Evolutionary conservation across 345 rosid genomes (phyloP).

Genomic region (Heritiera fomes): DNA sequence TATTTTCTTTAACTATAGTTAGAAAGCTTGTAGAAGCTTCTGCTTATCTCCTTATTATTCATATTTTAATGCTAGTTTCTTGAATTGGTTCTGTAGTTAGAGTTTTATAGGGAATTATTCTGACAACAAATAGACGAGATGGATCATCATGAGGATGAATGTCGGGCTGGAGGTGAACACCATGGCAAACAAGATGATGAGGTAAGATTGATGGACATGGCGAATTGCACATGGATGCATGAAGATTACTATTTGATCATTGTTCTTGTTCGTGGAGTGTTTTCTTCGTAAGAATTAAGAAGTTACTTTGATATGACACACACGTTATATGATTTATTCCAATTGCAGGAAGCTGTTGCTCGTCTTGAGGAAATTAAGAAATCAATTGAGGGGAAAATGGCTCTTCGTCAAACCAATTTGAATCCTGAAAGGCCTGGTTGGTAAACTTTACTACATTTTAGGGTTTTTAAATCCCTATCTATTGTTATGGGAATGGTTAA

Average conservation of each 20-base stretch:
- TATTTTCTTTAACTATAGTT: background rate
- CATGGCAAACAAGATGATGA: conserved; percentile 70
- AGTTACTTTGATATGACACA: background rate
- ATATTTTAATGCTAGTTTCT: background rate
- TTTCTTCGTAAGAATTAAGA: conserved; percentile 1
- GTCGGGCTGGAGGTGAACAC: conserved; percentile 43
- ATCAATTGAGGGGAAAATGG: conserved; percentile 70
- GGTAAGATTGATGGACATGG: conserved; percentile 40
- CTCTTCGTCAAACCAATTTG: conserved; percentile 91
- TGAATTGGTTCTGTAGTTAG: background rate
- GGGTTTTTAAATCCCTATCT: background rate
- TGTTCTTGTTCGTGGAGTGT: background rate
- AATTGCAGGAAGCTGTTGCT: conserved; percentile 76
- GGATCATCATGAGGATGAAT: conserved; percentile 75
- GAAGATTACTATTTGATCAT: background rate
- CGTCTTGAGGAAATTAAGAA: conserved; percentile 89
- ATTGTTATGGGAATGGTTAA: conserved; percentile 6
- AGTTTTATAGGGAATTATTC: background rate
- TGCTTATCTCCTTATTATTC: background rate
- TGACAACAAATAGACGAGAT: conserved; percentile 27
- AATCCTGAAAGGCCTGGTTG: conserved; percentile 95
- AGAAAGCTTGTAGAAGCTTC: background rate
- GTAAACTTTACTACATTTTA: conserved; percentile 24
- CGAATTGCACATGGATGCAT: background rate
- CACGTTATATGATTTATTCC: background rate